A percentile compares a stretch with the other conserved stretches of the same genome.
These are phyloP conservation scores for Hanseniaspora singularis DNA, from an alignment of 805 yeast species.

Conservation along the genomic window DNA sequence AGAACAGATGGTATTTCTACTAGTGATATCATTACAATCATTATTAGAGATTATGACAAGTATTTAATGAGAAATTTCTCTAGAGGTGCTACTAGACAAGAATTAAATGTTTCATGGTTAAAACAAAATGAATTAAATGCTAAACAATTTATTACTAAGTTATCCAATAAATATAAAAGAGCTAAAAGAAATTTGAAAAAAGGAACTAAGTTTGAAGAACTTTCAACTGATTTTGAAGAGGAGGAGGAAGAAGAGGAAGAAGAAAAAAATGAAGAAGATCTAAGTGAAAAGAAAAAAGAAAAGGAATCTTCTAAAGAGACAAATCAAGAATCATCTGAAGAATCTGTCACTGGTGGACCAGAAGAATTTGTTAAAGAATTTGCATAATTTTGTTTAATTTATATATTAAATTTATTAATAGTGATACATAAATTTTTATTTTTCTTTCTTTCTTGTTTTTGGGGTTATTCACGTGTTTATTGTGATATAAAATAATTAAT, in stretches of 20 bases:
- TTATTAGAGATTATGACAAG: conserved; percentile 91
- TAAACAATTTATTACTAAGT: conserved; percentile 73
- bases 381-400: background rate
- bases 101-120: conserved; percentile 91
- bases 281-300: conserved; percentile 26
- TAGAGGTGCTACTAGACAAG: conserved; percentile 93
- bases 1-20: conserved; percentile 95
- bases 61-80: conserved; percentile 95
- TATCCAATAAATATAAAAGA: conserved; percentile 38
- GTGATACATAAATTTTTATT: too few relatives aligned
- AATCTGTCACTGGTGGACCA: conserved; percentile 12
- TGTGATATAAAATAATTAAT: too few relatives aligned
- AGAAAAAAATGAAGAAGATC: conserved; percentile 19
- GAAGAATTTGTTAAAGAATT: conserved; percentile 16
- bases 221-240: conserved; percentile 21
- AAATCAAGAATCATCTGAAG: conserved; percentile 5
- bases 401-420: too few relatives aligned
- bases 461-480: too few relatives aligned
- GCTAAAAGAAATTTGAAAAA: conserved; percentile 14
- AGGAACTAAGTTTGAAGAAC: conserved; percentile 19
- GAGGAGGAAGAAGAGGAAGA: conserved; percentile 22
- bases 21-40: conserved; percentile 87
- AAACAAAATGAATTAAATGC: conserved; percentile 93
- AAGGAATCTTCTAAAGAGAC: conserved; percentile 27
- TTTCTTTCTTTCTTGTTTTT: too few relatives aligned